Evolutionary conservation across 371 early-diverging fungal genomes (phyloP).

Genomic region (Aphelidium insulamus): DNA sequence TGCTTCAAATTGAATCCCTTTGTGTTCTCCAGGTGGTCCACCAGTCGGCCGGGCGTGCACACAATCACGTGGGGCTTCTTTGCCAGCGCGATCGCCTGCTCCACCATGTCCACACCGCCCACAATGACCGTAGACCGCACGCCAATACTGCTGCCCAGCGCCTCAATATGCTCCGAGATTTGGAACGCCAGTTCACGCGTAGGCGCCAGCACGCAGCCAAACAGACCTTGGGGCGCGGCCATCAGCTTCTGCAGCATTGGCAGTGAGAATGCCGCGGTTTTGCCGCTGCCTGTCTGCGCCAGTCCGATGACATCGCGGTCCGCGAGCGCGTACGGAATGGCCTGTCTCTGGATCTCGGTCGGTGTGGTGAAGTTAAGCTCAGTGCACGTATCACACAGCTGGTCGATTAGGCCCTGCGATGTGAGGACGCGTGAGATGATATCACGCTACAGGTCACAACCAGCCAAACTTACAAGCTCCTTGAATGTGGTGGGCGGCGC

Average conservation of each 20-base stretch:
- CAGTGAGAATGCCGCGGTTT: slow-evolving; percentile 91
- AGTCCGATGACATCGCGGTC: slow-evolving; percentile 84
- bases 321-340: slow-evolving; percentile 78
- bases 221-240: slow-evolving; percentile 68
- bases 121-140: slow-evolving; percentile 84
- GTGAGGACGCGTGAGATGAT: too few relatives aligned
- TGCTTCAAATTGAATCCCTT: slow-evolving; percentile 71
- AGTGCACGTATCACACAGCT: slow-evolving; percentile 68
- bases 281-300: slow-evolving; percentile 95
- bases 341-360: slow-evolving; percentile 75
- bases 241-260: slow-evolving; percentile 85
- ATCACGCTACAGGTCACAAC: too few relatives aligned
- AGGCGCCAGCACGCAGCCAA: slow-evolving; percentile 91
- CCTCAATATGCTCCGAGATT: slow-evolving; percentile 79
- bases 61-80: slow-evolving; percentile 89
- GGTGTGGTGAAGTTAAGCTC: slow-evolving; percentile 72
- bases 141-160: slow-evolving; percentile 74
- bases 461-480: too few relatives aligned
- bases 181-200: slow-evolving; percentile 93
- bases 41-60: slow-evolving; percentile 92
- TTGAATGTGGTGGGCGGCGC: too few relatives aligned
- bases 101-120: slow-evolving; percentile 95
- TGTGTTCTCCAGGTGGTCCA: slow-evolving; percentile 94
- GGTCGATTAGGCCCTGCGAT: slow-evolving; percentile 60
- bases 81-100: slow-evolving; percentile 75